Evolutionary conservation across 768 basidiomycete species (phyloP).

Genomic region (Tephrocybe sp.): DNA sequence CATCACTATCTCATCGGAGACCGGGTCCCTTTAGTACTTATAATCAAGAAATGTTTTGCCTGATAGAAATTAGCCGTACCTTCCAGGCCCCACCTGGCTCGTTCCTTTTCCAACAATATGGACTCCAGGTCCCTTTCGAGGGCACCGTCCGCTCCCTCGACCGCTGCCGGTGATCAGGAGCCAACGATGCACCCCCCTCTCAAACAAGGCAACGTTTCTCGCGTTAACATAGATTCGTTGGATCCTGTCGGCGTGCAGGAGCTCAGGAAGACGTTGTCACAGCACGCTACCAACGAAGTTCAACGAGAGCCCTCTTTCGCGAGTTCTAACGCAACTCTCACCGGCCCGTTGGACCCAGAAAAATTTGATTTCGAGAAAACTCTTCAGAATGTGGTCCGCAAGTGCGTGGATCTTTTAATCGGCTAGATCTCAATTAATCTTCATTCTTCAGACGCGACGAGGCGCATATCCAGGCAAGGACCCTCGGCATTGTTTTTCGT

Average conservation of each 20-base stretch:
- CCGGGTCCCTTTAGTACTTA: neutral
- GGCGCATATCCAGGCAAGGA: constrained; percentile 24
- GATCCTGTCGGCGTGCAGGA: constrained; percentile 42
- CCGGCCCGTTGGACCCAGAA: constrained; percentile 22
- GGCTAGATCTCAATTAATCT: too few relatives aligned
- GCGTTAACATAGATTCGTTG: constrained; percentile 42
- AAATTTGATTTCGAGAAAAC: constrained; percentile 31
- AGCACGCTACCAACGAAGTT: constrained; percentile 1
- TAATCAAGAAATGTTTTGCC: constrained; percentile 1
- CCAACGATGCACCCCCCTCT: constrained; percentile 1
- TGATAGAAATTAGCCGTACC: too few relatives aligned
- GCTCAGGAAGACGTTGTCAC: constrained; percentile 24
- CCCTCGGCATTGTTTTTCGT: constrained; percentile 51
- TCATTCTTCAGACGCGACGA: constrained; percentile 12
- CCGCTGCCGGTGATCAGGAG: constrained; percentile 1
- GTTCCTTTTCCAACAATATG: neutral
- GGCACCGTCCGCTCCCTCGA: constrained; percentile 3
- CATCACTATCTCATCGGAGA: neutral
- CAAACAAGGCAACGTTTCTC: constrained; percentile 20
- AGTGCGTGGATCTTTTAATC: constrained; percentile 21
- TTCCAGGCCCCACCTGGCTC: neutral
- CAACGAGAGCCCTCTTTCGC: constrained; percentile 8
- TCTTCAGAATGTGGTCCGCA: constrained; percentile 23
- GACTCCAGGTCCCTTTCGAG: constrained; percentile 13
- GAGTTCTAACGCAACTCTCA: constrained; percentile 16